Conservation (phyloP, 164 flowering plant genomes). For the Umbellularia californica region DNA sequence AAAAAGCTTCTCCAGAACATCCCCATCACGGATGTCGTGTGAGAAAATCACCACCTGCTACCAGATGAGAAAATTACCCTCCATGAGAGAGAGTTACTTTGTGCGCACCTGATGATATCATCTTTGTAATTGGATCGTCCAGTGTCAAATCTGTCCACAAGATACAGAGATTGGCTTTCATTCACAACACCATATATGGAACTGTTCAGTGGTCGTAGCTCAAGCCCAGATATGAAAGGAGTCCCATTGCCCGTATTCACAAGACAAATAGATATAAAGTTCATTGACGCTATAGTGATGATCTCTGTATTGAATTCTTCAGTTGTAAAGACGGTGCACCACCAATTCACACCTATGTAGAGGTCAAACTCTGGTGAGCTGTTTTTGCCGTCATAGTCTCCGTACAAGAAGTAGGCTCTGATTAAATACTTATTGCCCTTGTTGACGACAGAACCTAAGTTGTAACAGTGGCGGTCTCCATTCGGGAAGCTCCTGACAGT, state of each 20-base stretch:
- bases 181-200: conserved; percentile 10
- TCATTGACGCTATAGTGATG: conserved; percentile 10
- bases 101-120: too few relatives aligned
- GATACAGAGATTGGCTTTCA: too few relatives aligned
- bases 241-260: too few relatives aligned
- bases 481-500: conserved; percentile 6
- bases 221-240: conserved; percentile 28
- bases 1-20: too few relatives aligned
- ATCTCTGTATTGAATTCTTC: too few relatives aligned
- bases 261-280: conserved; percentile 18
- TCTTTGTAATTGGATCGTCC: too few relatives aligned
- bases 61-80: too few relatives aligned
- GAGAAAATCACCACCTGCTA: too few relatives aligned
- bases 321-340: conserved; percentile 29
- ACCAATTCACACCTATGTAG: conserved; percentile 24
- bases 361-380: conserved; percentile 9
- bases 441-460: too few relatives aligned
- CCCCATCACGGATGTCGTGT: too few relatives aligned
- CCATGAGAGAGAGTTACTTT: too few relatives aligned
- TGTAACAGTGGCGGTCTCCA: not conserved
- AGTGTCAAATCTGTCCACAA: conserved; percentile 10
- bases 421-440: too few relatives aligned
- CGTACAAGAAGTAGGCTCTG: not conserved
- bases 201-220: conserved; percentile 23
- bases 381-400: conserved; percentile 21